Conservation (phyloP, 371 early-diverging fungal species). For the Umbelopsis sp. region DNA sequence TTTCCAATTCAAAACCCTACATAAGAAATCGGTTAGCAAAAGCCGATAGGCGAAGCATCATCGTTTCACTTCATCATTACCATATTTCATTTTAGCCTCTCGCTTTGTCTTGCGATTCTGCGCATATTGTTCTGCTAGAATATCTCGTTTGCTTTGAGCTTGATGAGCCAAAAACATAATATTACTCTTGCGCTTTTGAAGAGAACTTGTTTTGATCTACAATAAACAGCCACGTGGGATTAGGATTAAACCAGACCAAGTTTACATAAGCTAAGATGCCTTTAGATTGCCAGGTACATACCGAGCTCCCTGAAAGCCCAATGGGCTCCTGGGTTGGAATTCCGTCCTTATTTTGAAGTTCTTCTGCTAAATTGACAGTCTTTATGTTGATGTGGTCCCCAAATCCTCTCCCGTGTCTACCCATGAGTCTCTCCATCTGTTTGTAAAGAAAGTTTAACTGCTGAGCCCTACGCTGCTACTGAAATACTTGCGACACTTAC, state of each 20-base stretch:
- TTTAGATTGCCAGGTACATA: conserved; percentile 26
- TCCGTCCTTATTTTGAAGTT: conserved; percentile 52
- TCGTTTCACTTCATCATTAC: conserved; percentile 26
- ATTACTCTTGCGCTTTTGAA: conserved; percentile 76
- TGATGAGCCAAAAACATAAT: conserved; percentile 79
- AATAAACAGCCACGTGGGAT: conserved; percentile 5
- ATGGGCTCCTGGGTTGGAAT: conserved; percentile 30
- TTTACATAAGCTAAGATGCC: neutral
- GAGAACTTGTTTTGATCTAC: conserved; percentile 44
- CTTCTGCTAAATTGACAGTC: conserved; percentile 54
- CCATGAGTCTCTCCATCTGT: conserved; percentile 48
- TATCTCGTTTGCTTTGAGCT: conserved; percentile 67
- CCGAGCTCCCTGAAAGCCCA: conserved; percentile 32
- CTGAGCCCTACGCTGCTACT: conserved; percentile 4
- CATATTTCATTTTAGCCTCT: conserved; percentile 75
- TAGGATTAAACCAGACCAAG: neutral
- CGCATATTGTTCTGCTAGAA: conserved; percentile 69
- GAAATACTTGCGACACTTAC: conserved; percentile 31
- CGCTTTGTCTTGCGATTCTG: conserved; percentile 63
- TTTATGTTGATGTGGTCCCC: conserved; percentile 49
- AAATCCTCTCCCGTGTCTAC: conserved; percentile 44
- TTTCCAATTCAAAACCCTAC: conserved; percentile 6
- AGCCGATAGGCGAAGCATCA: neutral
- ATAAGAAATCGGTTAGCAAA: neutral
- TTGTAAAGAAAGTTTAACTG: conserved; percentile 14